These are phyloP conservation scores for Tolypocladium capitatum DNA, from an alignment of 2,329 filamentous ascomycete species.

Conservation along the genomic window DNA sequence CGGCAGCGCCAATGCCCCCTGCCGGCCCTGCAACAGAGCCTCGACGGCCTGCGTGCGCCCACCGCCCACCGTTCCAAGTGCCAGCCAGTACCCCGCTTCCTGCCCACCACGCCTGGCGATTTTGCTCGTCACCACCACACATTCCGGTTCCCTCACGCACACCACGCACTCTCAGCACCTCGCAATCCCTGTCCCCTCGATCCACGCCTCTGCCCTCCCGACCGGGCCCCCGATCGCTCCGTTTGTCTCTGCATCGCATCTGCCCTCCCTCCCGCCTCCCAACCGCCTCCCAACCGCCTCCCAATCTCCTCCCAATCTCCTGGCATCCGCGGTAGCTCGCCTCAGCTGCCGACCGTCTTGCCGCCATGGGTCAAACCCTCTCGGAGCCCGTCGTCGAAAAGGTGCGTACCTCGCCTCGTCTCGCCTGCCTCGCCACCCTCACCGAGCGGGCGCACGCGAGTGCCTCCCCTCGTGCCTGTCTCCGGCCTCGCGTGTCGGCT, in stretches of 20 bases:
- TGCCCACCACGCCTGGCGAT: neutral
- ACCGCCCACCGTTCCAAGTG: neutral
- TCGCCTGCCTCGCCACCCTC: neutral
- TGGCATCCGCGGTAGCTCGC: constrained; percentile 12
- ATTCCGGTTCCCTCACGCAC: neutral
- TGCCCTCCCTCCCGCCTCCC: constrained; percentile 3
- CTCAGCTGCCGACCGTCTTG: constrained; percentile 13
- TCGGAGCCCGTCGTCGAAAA: constrained; percentile 98
- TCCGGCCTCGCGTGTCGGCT: neutral
- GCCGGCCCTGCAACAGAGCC: too few relatives aligned
- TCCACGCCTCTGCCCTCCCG: neutral
- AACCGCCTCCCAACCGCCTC: constrained; percentile 5
- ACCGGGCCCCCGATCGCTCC: neutral
- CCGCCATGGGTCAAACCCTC: constrained; percentile 90
- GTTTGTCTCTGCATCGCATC: constrained; percentile 1
- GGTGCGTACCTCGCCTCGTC: constrained; percentile 38
- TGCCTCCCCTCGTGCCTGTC: neutral
- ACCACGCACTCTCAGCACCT: neutral
- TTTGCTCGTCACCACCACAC: neutral
- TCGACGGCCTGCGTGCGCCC: too few relatives aligned
- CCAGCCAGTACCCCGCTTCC: constrained; percentile 2
- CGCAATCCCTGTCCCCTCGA: constrained; percentile 1
- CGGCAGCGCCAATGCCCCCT: neutral
- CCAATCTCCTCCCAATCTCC: constrained; percentile 1
- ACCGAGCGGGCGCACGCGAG: neutral